A percentile compares a stretch with the other conserved stretches of the same genome.
phyloP scores from a whole-genome alignment of 2,329 filamentous ascomycete species.

The Metarhizium brunneum region DNA sequence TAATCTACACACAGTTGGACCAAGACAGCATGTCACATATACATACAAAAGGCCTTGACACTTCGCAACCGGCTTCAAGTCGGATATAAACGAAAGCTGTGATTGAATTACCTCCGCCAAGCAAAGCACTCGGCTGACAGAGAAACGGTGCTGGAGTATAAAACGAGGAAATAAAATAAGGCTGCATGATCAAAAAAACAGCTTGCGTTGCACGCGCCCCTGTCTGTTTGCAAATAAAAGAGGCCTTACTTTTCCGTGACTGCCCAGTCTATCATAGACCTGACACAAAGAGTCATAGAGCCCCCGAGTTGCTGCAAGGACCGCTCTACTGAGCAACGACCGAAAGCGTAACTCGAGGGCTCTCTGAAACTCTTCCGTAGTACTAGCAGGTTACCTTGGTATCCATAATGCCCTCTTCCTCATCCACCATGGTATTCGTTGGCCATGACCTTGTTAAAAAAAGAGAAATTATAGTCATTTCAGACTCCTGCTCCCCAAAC shows the following conservation, averaged over 20 bases:
- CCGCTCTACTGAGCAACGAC: background rate
- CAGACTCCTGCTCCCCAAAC: conserved; percentile 26
- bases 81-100: conserved; percentile 18
- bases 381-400: conserved; percentile 16
- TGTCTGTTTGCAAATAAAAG: background rate
- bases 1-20: background rate
- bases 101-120: conserved; percentile 37
- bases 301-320: background rate
- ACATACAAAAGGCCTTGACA: background rate
- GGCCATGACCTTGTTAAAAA: conserved; percentile 7
- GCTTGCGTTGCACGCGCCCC: conserved; percentile 6
- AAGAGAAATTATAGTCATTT: conserved; percentile 10
- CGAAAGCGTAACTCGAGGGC: background rate
- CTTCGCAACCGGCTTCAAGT: background rate
- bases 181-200: conserved; percentile 24
- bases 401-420: conserved; percentile 18
- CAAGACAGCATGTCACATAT: background rate
- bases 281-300: background rate
- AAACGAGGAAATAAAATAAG: conserved; percentile 20
- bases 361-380: background rate
- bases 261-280: conserved; percentile 2
- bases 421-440: conserved; percentile 20
- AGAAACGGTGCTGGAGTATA: conserved; percentile 21
- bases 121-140: conserved; percentile 27
- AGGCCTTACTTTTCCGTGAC: conserved; percentile 3